Evolutionary conservation across 2,329 filamentous ascomycete species (phyloP), one percentile per base, ranked within the genome.

Genomic region (Colletotrichum melonis): DNA sequence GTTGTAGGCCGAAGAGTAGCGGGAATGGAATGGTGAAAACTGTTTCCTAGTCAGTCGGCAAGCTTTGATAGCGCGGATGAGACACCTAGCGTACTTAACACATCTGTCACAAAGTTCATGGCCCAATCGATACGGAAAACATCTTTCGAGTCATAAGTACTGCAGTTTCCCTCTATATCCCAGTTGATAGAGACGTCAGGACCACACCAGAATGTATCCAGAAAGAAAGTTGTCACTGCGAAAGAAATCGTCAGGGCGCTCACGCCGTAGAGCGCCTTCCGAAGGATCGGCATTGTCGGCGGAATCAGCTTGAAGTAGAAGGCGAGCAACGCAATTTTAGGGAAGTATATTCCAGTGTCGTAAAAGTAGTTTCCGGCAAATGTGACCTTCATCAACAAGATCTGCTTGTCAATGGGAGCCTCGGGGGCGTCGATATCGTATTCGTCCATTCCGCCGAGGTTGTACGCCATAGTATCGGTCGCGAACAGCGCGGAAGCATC

Each of bases 121-220:
- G 28, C 75, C 79, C 79, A 80, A 49, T 80, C 79, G 42, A 80
- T 78, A 2, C 76, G 79, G 4, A 78, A 78, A 2, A 80, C 76
- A 0, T 60, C 55, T 65, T 77, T 80, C 1, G 79, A 80, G 19
- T 76, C 76, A 46, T 77, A 80, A 0, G 76, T 78, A 2, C 67
- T 78, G 69, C 79, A 80, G 2, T 56, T 59, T 3, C 77, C 75
- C 3, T 80, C 63, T 0, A 75, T 42, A 2, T 77, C 71, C 79
- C 78, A 80, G 46, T 80, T 80, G 11, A 80, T 71, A 0, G 79
- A 58, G 3, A 79, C 78, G 1, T 80, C 69, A 2, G 67, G 3
- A 1, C 79, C 79, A n/a, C 79, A 80, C 78, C 78, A 80, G n/a
- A 80, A 80, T 0, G 79, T 80, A 52, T 80, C 79, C 60, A 80